These are phyloP conservation scores for Candida arabinofermentans DNA, from an alignment of 805 yeast genomes.

Conservation along the genomic window DNA sequence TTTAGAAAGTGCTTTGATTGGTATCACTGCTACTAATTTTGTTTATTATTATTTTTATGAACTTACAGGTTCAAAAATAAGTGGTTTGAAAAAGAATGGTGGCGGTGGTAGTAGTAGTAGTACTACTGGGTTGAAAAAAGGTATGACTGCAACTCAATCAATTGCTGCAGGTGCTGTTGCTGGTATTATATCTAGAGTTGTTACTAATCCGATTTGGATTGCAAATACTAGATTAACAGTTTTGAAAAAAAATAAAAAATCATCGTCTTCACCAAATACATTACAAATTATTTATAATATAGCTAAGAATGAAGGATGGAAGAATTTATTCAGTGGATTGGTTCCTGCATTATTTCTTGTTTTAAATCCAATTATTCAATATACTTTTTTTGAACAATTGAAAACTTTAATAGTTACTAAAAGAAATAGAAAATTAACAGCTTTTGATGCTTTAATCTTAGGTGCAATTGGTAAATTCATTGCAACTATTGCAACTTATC, in stretches of 20 bases:
- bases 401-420: slow-evolving; percentile 58
- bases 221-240: slow-evolving; percentile 90
- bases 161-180: slow-evolving; percentile 80
- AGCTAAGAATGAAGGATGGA: slow-evolving; percentile 64
- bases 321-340: slow-evolving; percentile 76
- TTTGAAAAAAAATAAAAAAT: slow-evolving; percentile 19
- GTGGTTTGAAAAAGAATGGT: background rate
- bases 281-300: slow-evolving; percentile 58
- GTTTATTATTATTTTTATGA: slow-evolving; percentile 91
- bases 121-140: slow-evolving; percentile 17
- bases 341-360: slow-evolving; percentile 85
- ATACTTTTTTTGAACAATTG: slow-evolving; percentile 85
- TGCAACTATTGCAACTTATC: slow-evolving; percentile 89
- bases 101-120: background rate
- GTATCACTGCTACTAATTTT: slow-evolving; percentile 82
- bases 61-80: slow-evolving; percentile 39
- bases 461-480: slow-evolving; percentile 89
- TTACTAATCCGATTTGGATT: slow-evolving; percentile 92
- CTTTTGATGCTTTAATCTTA: slow-evolving; percentile 74
- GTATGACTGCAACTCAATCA: slow-evolving; percentile 60
- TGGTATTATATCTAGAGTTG: slow-evolving; percentile 76
- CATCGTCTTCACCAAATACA: slow-evolving; percentile 37
- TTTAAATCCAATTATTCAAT: slow-evolving; percentile 85
- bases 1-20: slow-evolving; percentile 80
- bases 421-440: slow-evolving; percentile 51